Evolutionary conservation across 1,284 basidiomycete genomes (phyloP), one percentile per base, ranked within the genome.

Genomic region (Ustilago lituana): DNA sequence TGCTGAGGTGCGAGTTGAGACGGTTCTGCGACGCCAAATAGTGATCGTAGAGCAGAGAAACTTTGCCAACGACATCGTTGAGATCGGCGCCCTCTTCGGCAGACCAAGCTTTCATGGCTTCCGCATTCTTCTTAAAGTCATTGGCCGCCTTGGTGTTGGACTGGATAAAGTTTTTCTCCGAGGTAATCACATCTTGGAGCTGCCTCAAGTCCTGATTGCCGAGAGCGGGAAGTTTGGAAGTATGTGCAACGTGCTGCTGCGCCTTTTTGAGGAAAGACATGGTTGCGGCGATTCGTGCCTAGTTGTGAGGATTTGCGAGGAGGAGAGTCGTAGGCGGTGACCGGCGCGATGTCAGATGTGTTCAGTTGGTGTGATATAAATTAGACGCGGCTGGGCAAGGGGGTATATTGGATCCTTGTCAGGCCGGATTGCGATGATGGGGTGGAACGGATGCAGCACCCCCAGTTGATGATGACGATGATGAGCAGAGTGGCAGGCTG

Each of bases 1-100:
- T 84, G 51, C 88, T 86, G 54, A 92, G 90, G 75, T 92, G 90
- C 6, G 85, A 84, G 0, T 91, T 90, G 81, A 91, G 92, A 40
- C 88, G 87, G 9, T 86, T 84, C 14, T 94, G 84, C 0, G 91
- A 90, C 14, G 86, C 84, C 1, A 89, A 86, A 74, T 91, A 90
- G 73, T 91, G 88, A 4, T 86, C 84, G 32, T 93, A 85, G 14
- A 97, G 85, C 2, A 87, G 86, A 3, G 89, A 86, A 4, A 91
- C 90, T 39, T 90, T 89, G 17, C 85, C 85, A 6, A 93, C 86
- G 24, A 90, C 88, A 76, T 96, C 92, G 47, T 86, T 87, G 24
- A 94, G 86, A 82, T 96, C 94, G 38, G 93, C 90, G 5, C 94
- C 94, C 83, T 96, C 93, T 19, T 90, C 88, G 33, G 86, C 83